Evolutionary conservation across 441 rosid genomes (phyloP).

Genomic region (Pelargonium australe): DNA sequence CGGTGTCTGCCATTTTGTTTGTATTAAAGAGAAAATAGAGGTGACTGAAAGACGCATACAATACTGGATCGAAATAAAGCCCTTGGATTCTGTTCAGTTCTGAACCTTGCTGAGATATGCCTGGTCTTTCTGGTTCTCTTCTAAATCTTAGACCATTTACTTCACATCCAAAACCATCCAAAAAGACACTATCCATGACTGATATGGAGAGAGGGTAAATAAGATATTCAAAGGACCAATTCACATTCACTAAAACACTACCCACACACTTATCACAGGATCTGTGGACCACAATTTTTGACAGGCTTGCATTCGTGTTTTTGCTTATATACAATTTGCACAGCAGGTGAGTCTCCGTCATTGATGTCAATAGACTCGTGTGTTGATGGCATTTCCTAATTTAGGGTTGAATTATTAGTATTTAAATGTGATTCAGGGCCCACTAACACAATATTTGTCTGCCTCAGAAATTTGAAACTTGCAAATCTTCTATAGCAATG

Average conservation of each 20-base stretch:
- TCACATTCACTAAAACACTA: slow-evolving; percentile 2
- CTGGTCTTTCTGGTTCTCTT: neutral
- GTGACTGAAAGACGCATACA: neutral
- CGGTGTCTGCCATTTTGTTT: neutral
- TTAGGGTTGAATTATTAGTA: no score
- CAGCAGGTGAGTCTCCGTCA: no score
- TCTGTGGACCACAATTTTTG: neutral
- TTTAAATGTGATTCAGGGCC: no score
- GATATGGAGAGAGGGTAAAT: neutral
- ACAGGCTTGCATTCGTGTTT: neutral
- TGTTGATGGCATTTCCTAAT: no score
- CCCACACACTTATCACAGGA: neutral
- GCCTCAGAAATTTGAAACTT: no score
- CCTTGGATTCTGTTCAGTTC: neutral
- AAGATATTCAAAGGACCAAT: neutral
- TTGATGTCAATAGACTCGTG: no score
- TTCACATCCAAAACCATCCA: neutral
- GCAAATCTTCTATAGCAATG: neutral
- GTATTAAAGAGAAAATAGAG: neutral
- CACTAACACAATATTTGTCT: no score
- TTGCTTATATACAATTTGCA: no score
- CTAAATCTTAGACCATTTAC: neutral
- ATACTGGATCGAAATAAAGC: no score
- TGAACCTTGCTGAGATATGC: neutral
- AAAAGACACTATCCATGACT: neutral